These are phyloP conservation scores for Plenodomus lindquistii DNA, from an alignment of 2,329 filamentous ascomycete species.

Conservation along the genomic window DNA sequence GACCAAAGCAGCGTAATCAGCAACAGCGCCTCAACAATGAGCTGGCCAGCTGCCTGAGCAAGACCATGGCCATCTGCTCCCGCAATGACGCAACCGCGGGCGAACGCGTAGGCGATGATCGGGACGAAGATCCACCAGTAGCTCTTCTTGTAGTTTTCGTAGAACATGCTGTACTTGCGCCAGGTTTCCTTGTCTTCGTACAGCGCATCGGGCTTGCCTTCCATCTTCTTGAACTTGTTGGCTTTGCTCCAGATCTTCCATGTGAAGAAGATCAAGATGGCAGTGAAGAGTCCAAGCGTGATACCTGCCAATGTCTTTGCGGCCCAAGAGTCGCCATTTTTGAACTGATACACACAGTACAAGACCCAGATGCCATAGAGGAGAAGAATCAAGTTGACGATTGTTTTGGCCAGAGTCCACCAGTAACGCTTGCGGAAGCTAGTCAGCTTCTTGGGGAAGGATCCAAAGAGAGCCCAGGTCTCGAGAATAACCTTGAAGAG, in stretches of 20 bases:
- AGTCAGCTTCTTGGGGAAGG: conserved; percentile 75
- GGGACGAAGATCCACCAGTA: conserved; percentile 99
- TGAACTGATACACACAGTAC: conserved; percentile 96
- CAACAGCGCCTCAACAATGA: conserved; percentile 81
- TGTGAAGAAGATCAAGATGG: conserved; percentile 77
- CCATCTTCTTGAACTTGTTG: conserved; percentile 69
- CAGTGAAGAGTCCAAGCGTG: conserved; percentile 80
- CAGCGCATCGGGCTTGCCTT: conserved; percentile 73
- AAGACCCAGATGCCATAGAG: conserved; percentile 95
- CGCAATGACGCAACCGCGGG: conserved; percentile 83
- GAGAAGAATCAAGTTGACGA: conserved; percentile 86
- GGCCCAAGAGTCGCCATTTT: conserved; percentile 89
- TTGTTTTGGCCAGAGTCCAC: conserved; percentile 84
- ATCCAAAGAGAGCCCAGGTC: conserved; percentile 85
- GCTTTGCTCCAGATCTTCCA: conserved; percentile 82
- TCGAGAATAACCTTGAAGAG: conserved; percentile 91
- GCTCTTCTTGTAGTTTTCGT: conserved; percentile 89
- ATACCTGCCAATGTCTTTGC: conserved; percentile 82
- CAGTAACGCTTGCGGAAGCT: conserved; percentile 96
- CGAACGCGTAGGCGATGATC: conserved; percentile 85
- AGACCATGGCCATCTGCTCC: conserved; percentile 84
- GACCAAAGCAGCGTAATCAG: conserved; percentile 79
- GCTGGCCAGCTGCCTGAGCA: conserved; percentile 75
- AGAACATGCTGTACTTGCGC: conserved; percentile 96
- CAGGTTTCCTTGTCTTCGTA: conserved; percentile 90